Percentiles rank a stretch among this genome's conserved stretches.
These are phyloP conservation scores for Hypoxylon sp. DNA, from an alignment of 2,329 filamentous ascomycete genomes.

Conservation along the genomic window DNA sequence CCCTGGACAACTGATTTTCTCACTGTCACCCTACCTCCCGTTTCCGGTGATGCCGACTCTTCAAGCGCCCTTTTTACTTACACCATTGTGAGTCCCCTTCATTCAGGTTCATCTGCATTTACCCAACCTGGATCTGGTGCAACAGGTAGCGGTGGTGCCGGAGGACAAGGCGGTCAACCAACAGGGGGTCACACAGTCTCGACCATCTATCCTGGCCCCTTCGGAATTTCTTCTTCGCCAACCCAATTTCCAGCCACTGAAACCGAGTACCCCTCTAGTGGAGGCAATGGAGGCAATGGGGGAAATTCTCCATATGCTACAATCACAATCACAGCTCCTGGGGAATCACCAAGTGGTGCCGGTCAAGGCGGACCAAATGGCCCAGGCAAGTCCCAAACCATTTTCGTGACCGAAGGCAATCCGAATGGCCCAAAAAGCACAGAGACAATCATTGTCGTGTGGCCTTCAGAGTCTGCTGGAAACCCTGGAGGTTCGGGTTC, in stretches of 20 bases:
- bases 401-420: constrained; percentile 30
- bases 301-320: constrained; percentile 46
- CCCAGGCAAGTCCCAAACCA: constrained; percentile 34
- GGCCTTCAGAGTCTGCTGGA: constrained; percentile 31
- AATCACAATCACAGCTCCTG: constrained; percentile 50
- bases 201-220: constrained; percentile 46
- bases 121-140: constrained; percentile 12
- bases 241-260: constrained; percentile 35
- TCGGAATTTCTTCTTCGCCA: constrained; percentile 46
- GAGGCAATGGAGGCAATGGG: constrained; percentile 25
- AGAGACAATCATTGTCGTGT: constrained; percentile 38
- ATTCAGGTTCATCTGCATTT: constrained; percentile 20
- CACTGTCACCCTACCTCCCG: constrained; percentile 49
- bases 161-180: constrained; percentile 43
- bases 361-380: constrained; percentile 39
- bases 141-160: constrained; percentile 38
- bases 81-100: constrained; percentile 48
- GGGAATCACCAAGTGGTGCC: constrained; percentile 39
- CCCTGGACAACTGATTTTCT: constrained; percentile 52
- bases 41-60: constrained; percentile 38
- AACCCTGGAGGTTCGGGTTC: constrained; percentile 36
- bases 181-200: constrained; percentile 34
- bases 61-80: constrained; percentile 47
- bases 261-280: constrained; percentile 38
- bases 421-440: constrained; percentile 37